These are phyloP conservation scores for Termitomyces sp. DNA, from an alignment of 768 basidiomycete species.

Conservation along the genomic window DNA sequence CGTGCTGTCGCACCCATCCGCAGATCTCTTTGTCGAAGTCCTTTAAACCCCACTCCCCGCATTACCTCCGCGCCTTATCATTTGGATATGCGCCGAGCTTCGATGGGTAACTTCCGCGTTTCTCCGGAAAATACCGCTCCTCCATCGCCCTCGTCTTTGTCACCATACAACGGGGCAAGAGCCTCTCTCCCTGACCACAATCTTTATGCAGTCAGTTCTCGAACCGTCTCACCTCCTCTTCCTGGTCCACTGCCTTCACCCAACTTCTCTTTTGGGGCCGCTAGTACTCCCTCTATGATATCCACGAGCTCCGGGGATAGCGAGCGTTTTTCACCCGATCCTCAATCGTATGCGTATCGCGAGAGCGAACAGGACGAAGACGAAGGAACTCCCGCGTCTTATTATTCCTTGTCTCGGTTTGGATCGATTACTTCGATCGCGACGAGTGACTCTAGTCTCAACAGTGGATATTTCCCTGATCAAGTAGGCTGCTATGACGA, in stretches of 20 bases:
- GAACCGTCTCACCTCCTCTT: constrained; percentile 36
- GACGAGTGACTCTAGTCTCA: constrained; percentile 53
- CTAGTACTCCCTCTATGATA: constrained; percentile 42
- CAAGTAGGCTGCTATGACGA: constrained; percentile 29
- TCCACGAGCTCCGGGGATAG: constrained; percentile 45
- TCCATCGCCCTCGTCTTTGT: constrained; percentile 38
- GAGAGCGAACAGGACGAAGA: constrained; percentile 51
- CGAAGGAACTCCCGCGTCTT: constrained; percentile 37
- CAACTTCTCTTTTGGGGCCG: constrained; percentile 59
- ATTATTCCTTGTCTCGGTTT: constrained; percentile 48
- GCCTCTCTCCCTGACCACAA: constrained; percentile 46
- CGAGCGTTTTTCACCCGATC: constrained; percentile 52
- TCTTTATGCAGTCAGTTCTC: constrained; percentile 41
- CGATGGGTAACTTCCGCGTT: constrained; percentile 33
- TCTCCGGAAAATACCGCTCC: constrained; percentile 27
- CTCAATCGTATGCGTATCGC: constrained; percentile 39
- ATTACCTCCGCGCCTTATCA: constrained; percentile 28
- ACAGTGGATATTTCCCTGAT: constrained; percentile 45
- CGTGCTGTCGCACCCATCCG: constrained; percentile 30
- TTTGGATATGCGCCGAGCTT: constrained; percentile 33
- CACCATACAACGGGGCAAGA: constrained; percentile 36
- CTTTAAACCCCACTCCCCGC: constrained; percentile 23
- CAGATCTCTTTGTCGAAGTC: constrained; percentile 21
- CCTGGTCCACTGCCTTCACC: constrained; percentile 58
- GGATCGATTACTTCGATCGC: constrained; percentile 56